Conservation (phyloP, 306 rosid genomes). For the Rosa chinensis region DNA sequence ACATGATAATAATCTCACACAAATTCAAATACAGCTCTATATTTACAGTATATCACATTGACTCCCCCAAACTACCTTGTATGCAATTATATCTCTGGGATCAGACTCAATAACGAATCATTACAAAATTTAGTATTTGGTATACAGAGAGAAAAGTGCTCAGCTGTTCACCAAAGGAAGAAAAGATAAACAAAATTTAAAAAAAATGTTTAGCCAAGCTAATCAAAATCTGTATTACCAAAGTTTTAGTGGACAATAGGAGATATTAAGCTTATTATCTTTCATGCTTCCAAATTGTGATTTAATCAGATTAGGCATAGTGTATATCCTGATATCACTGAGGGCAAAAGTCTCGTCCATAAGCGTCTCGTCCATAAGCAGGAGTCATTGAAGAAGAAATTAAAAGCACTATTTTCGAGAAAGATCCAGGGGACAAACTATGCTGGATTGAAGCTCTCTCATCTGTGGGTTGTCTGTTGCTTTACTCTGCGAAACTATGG, state of each 20-base stretch:
- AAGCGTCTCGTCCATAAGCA: not conserved
- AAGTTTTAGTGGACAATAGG: not conserved
- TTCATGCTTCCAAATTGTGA: not conserved
- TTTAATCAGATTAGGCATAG: not conserved
- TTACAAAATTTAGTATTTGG: not conserved
- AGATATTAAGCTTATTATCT: constrained; percentile 2
- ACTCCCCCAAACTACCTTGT: not conserved
- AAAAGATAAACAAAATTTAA: too few relatives aligned
- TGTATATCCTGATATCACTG: not conserved
- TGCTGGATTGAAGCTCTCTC: not conserved
- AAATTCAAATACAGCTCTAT: not conserved
- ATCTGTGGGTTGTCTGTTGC: not conserved
- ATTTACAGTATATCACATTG: not conserved
- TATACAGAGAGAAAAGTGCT: not conserved
- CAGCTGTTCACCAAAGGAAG: not conserved
- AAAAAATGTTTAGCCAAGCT: not conserved
- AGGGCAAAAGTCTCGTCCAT: not conserved
- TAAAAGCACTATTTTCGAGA: too few relatives aligned
- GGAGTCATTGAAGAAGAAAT: not conserved
- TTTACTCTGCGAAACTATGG: not conserved
- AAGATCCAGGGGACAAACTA: not conserved
- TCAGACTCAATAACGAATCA: not conserved
- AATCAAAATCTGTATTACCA: not conserved
- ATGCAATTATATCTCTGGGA: not conserved
- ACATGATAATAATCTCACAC: not conserved